Evolutionary conservation across 2,329 filamentous ascomycete genomes (phyloP).

Genomic region (Colletotrichum sp.): DNA sequence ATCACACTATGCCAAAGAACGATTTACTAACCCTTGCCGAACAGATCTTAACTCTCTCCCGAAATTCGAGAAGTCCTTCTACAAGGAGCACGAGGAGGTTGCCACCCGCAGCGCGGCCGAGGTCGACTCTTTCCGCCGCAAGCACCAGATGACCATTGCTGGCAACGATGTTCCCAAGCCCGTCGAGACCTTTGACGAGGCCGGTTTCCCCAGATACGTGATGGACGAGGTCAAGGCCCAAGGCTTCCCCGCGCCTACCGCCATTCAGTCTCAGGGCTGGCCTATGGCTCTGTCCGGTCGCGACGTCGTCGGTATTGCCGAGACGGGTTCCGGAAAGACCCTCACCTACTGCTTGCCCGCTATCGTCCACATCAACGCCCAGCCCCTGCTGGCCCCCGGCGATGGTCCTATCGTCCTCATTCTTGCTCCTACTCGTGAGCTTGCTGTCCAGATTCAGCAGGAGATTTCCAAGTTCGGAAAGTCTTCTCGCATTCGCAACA

Average conservation of each 20-base stretch:
- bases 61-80: conserved; percentile 99
- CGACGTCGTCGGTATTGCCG: conserved; percentile 98
- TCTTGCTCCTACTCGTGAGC: conserved; percentile 93
- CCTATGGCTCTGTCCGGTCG: conserved; percentile 98
- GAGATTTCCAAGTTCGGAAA: conserved; percentile 99
- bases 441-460: conserved; percentile 97
- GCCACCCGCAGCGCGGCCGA: conserved; percentile 75
- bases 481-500: conserved; percentile 97
- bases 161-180: conserved; percentile 87
- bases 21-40: conserved; percentile 26
- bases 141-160: conserved; percentile 83
- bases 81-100: conserved; percentile 91
- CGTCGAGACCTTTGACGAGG: conserved; percentile 96
- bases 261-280: conserved; percentile 98
- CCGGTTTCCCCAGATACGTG: conserved; percentile 94
- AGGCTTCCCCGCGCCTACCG: conserved; percentile 90
- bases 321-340: conserved; percentile 99
- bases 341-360: conserved; percentile 97
- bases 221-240: conserved; percentile 99
- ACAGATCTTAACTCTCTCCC: conserved; percentile 78
- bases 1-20: background rate
- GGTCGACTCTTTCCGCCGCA: conserved; percentile 85
- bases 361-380: conserved; percentile 99
- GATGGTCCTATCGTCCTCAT: conserved; percentile 97
- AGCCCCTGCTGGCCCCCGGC: conserved; percentile 91